A percentile compares a stretch with the other conserved stretches of the same genome.
These are phyloP conservation scores for Plenodomus tracheiphilus DNA, from an alignment of 2,329 filamentous ascomycete genomes.

Conservation along the genomic window DNA sequence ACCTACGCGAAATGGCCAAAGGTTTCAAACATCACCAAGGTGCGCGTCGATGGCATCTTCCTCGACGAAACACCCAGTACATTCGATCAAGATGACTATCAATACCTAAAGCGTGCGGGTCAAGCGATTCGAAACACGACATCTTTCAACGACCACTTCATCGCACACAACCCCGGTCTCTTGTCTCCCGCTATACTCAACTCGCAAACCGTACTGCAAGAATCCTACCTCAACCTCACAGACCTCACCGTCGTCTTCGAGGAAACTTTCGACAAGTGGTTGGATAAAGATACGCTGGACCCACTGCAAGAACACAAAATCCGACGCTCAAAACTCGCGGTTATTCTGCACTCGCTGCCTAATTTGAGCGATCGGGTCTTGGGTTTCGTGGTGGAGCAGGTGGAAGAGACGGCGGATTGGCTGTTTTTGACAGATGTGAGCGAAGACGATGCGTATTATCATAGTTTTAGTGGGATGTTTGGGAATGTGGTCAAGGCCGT, in stretches of 20 bases:
- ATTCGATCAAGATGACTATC: constrained; percentile 21
- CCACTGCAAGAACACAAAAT: constrained; percentile 24
- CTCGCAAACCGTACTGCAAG: constrained; percentile 14
- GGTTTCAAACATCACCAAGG: constrained; percentile 38
- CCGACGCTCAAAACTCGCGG: constrained; percentile 23
- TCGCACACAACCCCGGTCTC: constrained; percentile 39
- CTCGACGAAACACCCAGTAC: constrained; percentile 55
- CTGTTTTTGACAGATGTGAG: constrained; percentile 30
- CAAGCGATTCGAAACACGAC: constrained; percentile 24
- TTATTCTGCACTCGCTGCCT: constrained; percentile 34
- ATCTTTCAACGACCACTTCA: constrained; percentile 26
- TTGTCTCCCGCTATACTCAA: constrained; percentile 20
- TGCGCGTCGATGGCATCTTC: constrained; percentile 56
- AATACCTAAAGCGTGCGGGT: constrained; percentile 25
- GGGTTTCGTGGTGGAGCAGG: constrained; percentile 34
- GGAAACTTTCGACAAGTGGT: constrained; percentile 34
- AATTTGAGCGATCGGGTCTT: constrained; percentile 25
- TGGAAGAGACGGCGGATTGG: constrained; percentile 36
- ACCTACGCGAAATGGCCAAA: constrained; percentile 53
- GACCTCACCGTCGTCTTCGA: constrained; percentile 40
- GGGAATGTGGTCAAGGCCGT: constrained; percentile 24
- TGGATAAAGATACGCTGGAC: constrained; percentile 24
- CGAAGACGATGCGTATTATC: constrained; percentile 32
- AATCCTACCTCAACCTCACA: constrained; percentile 35
- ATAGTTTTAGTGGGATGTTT: constrained; percentile 32